Percentiles rank a stretch among this genome's conserved stretches.
phyloP scores from a whole-genome alignment of 192 early-diverging fungal genomes.

The Fimicolochytrium jonesii region DNA sequence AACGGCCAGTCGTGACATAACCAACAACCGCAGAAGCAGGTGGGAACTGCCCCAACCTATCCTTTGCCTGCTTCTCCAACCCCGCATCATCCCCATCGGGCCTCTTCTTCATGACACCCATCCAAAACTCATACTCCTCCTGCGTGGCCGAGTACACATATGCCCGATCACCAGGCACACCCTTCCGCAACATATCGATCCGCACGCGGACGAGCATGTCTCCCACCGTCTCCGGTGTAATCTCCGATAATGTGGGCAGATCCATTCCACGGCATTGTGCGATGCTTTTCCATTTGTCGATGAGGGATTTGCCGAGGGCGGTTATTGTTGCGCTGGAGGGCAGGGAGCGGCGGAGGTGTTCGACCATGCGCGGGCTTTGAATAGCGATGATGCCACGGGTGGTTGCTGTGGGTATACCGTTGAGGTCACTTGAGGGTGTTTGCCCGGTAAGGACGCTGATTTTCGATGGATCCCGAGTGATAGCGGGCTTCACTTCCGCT shows the following conservation, averaged over 20 bases:
- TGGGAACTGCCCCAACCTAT: conserved; percentile 25
- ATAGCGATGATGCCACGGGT: conserved; percentile 20
- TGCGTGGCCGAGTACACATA: conserved; percentile 53
- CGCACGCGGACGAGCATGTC: conserved; percentile 43
- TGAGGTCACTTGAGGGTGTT: too few relatives aligned
- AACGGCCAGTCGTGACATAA: conserved; percentile 67
- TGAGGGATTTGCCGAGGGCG: neutral
- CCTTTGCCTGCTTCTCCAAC: too few relatives aligned
- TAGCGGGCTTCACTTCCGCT: too few relatives aligned
- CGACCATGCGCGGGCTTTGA: conserved; percentile 23
- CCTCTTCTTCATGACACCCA: conserved; percentile 16
- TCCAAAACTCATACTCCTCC: conserved; percentile 44
- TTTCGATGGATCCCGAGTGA: too few relatives aligned
- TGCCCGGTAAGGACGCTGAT: too few relatives aligned
- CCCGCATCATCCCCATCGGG: too few relatives aligned
- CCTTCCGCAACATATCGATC: conserved; percentile 46
- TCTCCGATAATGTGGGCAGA: conserved; percentile 8
- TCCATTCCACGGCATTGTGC: too few relatives aligned
- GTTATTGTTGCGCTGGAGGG: neutral
- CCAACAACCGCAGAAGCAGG: conserved; percentile 47
- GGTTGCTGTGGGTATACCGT: neutral
- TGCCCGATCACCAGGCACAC: conserved; percentile 44
- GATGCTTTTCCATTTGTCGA: neutral
- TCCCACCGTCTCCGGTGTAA: conserved; percentile 27
- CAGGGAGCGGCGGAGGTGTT: neutral